Percentiles rank a stretch among this genome's conserved stretches.
phyloP scores from a whole-genome alignment of 306 rosid species.

The Cucurbita moschata region DNA sequence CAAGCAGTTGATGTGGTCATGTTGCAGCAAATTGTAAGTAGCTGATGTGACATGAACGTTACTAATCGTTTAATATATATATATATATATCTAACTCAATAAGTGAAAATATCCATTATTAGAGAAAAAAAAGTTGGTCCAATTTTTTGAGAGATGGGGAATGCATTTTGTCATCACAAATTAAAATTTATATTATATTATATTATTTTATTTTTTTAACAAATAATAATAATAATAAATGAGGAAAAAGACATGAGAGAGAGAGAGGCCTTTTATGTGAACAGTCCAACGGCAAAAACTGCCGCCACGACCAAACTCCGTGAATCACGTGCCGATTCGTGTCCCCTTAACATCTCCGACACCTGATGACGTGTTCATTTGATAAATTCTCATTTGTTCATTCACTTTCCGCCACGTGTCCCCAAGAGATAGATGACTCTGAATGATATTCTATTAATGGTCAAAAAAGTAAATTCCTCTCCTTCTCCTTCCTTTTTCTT shows the following conservation, averaged over 20 bases:
- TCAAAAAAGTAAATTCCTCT: background rate
- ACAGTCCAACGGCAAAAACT: constrained; percentile 1
- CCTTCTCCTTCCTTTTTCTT: background rate
- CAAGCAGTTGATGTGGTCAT: too few relatives aligned
- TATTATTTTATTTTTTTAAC: background rate
- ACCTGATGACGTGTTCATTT: background rate
- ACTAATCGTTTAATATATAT: too few relatives aligned
- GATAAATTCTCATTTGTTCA: background rate
- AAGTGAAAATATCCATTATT: too few relatives aligned
- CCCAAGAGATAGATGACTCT: background rate
- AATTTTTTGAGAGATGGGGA: too few relatives aligned
- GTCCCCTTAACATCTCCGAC: background rate
- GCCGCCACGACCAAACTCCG: constrained; percentile 5
- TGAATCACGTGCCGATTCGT: background rate
- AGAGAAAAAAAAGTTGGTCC: background rate
- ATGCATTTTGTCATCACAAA: background rate
- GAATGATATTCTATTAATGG: background rate
- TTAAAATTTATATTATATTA: background rate
- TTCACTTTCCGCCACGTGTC: background rate
- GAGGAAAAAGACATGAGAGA: background rate
- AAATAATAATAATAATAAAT: background rate
- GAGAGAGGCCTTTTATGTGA: background rate
- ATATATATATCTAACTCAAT: too few relatives aligned
- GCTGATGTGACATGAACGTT: too few relatives aligned
- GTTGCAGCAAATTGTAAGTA: too few relatives aligned